These are phyloP conservation scores for Pisolithus microcarpus DNA, from an alignment of 768 basidiomycete genomes.

Conservation along the genomic window DNA sequence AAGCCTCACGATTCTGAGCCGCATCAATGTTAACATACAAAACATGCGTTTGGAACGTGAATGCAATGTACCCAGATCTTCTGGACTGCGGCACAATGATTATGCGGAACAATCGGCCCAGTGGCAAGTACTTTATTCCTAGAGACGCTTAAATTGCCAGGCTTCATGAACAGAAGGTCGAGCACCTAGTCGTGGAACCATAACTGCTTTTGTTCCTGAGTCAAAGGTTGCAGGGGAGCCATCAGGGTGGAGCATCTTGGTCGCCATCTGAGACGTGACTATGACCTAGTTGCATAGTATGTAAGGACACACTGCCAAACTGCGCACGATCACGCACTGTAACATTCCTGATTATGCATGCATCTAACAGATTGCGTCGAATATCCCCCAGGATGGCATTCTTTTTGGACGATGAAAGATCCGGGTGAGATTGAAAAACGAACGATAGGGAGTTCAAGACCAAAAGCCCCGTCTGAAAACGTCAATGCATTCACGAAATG, in stretches of 20 bases:
- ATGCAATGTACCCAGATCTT: conserved; percentile 32
- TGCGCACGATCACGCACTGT: conserved; percentile 33
- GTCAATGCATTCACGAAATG: conserved; percentile 7
- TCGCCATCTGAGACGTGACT: conserved; percentile 62
- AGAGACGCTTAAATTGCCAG: conserved; percentile 4
- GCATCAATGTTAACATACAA: conserved; percentile 9
- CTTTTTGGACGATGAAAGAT: conserved; percentile 33
- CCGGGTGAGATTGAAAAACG: conserved; percentile 49
- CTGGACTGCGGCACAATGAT: conserved; percentile 35
- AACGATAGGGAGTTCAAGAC: conserved; percentile 63
- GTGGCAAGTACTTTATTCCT: conserved; percentile 37
- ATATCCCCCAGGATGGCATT: conserved; percentile 42
- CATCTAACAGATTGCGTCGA: conserved; percentile 45
- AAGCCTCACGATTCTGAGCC: conserved; percentile 33
- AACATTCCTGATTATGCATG: conserved; percentile 40
- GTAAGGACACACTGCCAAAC: not conserved
- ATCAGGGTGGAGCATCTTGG: conserved; percentile 57
- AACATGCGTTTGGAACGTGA: conserved; percentile 10
- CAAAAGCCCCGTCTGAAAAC: conserved; percentile 46
- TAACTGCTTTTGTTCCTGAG: conserved; percentile 51
- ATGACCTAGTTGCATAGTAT: conserved; percentile 35
- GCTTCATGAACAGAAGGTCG: conserved; percentile 5
- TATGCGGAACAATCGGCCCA: conserved; percentile 37
- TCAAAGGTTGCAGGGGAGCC: conserved; percentile 63
- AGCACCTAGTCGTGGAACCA: conserved; percentile 61